A percentile compares a stretch with the other conserved stretches of the same genome.
These are phyloP conservation scores for Wickerhamiella azyma DNA, from an alignment of 805 yeast species.

Conservation along the genomic window DNA sequence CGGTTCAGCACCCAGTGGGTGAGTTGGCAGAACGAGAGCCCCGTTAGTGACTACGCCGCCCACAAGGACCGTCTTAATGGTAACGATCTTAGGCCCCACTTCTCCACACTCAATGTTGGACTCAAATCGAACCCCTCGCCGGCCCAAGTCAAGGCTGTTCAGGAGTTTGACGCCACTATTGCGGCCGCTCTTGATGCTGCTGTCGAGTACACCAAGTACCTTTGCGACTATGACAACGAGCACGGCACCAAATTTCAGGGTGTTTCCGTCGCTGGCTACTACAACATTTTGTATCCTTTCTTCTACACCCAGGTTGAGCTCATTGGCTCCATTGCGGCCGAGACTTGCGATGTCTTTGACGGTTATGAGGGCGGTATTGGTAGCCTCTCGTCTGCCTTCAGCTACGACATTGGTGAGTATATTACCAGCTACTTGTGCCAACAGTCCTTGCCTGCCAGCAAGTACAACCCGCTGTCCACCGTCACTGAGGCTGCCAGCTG, in stretches of 20 bases:
- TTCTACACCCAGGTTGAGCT: not conserved
- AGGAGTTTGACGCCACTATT: not conserved
- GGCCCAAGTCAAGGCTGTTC: not conserved
- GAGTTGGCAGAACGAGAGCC: not conserved
- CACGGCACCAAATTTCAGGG: not conserved
- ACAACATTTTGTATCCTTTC: not conserved
- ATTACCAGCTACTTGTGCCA: not conserved
- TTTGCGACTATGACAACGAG: not conserved
- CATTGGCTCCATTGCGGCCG: too few species aligned
- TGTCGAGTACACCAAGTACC: not conserved
- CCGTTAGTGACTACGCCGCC: not conserved
- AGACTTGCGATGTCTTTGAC: not conserved
- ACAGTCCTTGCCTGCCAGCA: not conserved
- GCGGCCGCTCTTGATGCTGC: not conserved
- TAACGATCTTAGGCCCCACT: not conserved
- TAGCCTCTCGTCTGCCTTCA: not conserved
- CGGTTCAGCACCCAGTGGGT: not conserved
- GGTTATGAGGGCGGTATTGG: not conserved
- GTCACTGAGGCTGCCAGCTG: not conserved
- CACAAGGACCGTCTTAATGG: not conserved
- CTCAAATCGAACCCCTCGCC: not conserved
- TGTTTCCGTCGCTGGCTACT: not conserved
- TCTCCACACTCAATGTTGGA: not conserved
- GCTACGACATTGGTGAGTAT: not conserved
- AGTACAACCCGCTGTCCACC: not conserved